Conservation (phyloP, 169 alveolate genomes). For the Babesia sp. region DNA sequence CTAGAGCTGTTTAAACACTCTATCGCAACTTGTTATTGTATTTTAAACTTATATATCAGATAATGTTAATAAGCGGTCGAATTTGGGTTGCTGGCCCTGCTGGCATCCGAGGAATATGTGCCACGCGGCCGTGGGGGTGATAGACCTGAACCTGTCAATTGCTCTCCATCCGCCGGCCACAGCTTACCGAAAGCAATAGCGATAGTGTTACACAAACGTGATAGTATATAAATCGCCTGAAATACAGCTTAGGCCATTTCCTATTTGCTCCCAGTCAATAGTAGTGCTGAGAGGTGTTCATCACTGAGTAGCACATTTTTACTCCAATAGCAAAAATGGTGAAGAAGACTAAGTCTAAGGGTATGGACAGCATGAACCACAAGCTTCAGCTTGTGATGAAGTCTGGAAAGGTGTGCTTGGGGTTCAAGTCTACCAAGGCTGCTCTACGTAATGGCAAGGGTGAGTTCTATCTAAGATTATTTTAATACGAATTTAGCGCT, state of each 20-base stretch:
- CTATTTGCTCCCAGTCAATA: neutral
- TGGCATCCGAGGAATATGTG: too few species aligned
- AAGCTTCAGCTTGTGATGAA: conserved; percentile 96
- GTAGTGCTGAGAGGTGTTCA: conserved; percentile 40
- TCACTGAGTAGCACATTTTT: conserved; percentile 30
- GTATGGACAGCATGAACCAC: conserved; percentile 92
- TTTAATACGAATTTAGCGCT: conserved; percentile 68
- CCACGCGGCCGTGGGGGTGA: neutral
- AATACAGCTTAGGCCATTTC: neutral
- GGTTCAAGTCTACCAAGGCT: conserved; percentile 93
- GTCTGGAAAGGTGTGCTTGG: conserved; percentile 94
- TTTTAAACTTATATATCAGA: too few species aligned
- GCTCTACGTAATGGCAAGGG: conserved; percentile 94
- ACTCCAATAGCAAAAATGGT: conserved; percentile 71
- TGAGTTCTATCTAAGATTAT: conserved; percentile 15
- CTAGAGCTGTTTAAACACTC: too few species aligned
- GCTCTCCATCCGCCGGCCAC: neutral
- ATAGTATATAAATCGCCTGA: neutral
- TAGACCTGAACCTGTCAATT: neutral
- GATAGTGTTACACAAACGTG: neutral
- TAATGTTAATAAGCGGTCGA: too few species aligned
- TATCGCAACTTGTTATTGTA: too few species aligned
- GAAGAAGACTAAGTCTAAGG: conserved; percentile 85
- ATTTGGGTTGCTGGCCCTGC: too few species aligned
- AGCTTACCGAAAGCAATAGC: neutral